Evolutionary conservation across 352 stramenopile species (phyloP).

Genomic region (Pythium coloratum): DNA sequence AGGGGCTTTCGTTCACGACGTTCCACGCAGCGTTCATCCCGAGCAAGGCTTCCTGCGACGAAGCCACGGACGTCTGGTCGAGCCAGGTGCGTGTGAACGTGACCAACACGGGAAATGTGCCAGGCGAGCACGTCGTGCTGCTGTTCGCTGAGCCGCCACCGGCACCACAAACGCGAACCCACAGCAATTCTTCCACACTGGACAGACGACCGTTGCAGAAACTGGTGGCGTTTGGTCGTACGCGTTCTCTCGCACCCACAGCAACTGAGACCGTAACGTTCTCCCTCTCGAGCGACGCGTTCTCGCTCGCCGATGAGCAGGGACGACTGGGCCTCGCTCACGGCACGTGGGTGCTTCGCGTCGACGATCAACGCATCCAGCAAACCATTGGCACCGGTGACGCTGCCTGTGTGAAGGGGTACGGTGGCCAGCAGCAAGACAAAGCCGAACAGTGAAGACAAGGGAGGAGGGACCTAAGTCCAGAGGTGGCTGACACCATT

Average conservation of each 20-base stretch:
- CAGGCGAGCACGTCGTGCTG: constrained; percentile 38
- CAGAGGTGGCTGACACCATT: not conserved
- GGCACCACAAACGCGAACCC: not conserved
- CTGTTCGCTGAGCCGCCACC: constrained; percentile 37
- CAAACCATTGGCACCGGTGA: not conserved
- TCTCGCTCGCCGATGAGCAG: constrained; percentile 38
- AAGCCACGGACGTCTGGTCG: constrained; percentile 8
- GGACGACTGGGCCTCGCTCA: constrained; percentile 35
- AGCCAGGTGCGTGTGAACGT: constrained; percentile 37
- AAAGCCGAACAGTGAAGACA: not conserved
- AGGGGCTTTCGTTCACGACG: constrained; percentile 76
- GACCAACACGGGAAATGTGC: constrained; percentile 41
- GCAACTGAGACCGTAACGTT: constrained; percentile 29
- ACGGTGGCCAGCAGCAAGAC: not conserved
- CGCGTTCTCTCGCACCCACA: constrained; percentile 31
- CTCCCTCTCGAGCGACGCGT: constrained; percentile 36
- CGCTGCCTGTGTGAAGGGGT: not conserved
- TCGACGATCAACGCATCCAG: constrained; percentile 9
- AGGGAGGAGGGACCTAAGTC: not conserved
- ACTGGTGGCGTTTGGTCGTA: constrained; percentile 59
- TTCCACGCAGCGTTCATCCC: constrained; percentile 40
- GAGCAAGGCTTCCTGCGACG: not conserved
- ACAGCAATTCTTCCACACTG: constrained; percentile 12
- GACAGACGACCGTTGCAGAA: constrained; percentile 43
- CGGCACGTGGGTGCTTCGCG: constrained; percentile 41